Evolutionary conservation across 768 basidiomycete genomes (phyloP).

Genomic region (Tephrocybe sp.): DNA sequence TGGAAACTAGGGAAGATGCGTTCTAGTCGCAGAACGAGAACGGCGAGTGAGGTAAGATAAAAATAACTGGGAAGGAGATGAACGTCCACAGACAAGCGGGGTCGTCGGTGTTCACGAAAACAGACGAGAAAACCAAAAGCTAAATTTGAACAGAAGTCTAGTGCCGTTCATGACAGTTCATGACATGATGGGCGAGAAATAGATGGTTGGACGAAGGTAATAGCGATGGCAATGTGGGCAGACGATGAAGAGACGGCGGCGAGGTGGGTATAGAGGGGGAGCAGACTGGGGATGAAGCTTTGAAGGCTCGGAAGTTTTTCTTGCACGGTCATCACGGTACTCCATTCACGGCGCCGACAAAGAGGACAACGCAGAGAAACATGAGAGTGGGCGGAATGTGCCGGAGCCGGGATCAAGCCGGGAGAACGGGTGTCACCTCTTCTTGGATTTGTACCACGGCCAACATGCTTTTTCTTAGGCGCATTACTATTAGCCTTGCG

Average conservation of each 20-base stretch:
- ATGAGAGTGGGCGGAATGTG: not conserved
- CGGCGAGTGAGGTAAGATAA: too few species aligned
- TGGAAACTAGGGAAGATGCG: too few species aligned
- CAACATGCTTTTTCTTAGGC: not conserved
- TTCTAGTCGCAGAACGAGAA: too few species aligned
- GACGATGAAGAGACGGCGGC: not conserved
- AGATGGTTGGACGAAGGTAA: not conserved
- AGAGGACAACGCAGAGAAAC: not conserved
- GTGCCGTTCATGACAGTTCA: constrained; percentile 1
- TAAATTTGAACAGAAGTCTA: not conserved
- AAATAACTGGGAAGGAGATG: not conserved
- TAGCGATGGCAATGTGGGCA: not conserved
- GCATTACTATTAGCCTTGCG: not conserved
- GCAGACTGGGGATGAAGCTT: too few species aligned
- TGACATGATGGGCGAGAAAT: not conserved
- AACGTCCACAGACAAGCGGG: not conserved
- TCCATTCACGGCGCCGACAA: not conserved
- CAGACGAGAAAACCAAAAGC: not conserved
- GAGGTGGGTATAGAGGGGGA: not conserved
- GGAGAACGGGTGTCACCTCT: too few species aligned
- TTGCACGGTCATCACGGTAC: not conserved
- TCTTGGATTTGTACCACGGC: not conserved
- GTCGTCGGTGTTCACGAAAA: not conserved
- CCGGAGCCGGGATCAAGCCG: too few species aligned
- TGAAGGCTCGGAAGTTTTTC: not conserved